Percentiles rank a stretch among this genome's conserved stretches.
Evolutionary conservation across 805 yeast genomes (phyloP).

Genomic region (Nakazawaea anatomiae): DNA sequence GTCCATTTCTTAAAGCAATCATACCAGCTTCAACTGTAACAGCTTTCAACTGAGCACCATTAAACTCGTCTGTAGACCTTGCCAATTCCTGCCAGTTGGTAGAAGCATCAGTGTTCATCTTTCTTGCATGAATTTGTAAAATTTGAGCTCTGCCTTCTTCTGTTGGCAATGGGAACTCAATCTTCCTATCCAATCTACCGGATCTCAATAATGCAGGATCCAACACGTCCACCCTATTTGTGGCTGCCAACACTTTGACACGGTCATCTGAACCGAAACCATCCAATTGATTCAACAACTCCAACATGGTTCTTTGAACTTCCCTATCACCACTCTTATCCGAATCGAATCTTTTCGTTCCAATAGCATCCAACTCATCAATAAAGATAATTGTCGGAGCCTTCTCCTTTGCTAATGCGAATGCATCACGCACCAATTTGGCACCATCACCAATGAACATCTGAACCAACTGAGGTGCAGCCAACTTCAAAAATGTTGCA

Average conservation of each 20-base stretch:
- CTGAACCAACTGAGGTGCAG: conserved; percentile 97
- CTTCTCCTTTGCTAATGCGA: conserved; percentile 94
- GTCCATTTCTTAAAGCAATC: conserved; percentile 97
- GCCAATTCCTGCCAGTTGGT: conserved; percentile 99
- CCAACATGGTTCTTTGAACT: conserved; percentile 99
- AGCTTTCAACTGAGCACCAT: conserved; percentile 98
- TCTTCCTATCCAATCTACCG: conserved; percentile 95
- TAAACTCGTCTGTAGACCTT: conserved; percentile 95
- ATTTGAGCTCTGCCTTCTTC: conserved; percentile 98
- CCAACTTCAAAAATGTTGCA: conserved; percentile 92
- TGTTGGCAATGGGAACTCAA: conserved; percentile 95
- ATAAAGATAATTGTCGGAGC: conserved; percentile 98
- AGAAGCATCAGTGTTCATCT: conserved; percentile 86
- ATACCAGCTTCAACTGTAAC: conserved; percentile 99
- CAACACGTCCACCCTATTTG: conserved; percentile 94
- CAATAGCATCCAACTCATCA: conserved; percentile 98
- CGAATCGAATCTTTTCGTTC: conserved; percentile 96
- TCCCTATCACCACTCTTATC: conserved; percentile 97
- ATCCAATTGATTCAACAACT: conserved; percentile 91
- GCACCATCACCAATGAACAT: conserved; percentile 99
- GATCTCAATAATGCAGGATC: conserved; percentile 98
- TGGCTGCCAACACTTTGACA: conserved; percentile 96
- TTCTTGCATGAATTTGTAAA: conserved; percentile 94
- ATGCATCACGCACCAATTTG: conserved; percentile 93
- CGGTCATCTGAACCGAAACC: conserved; percentile 97